A percentile compares a stretch with the other conserved stretches of the same genome.
phyloP scores from a whole-genome alignment of 2,329 filamentous ascomycete genomes.

The Hymenoscyphus fraxineus region DNA sequence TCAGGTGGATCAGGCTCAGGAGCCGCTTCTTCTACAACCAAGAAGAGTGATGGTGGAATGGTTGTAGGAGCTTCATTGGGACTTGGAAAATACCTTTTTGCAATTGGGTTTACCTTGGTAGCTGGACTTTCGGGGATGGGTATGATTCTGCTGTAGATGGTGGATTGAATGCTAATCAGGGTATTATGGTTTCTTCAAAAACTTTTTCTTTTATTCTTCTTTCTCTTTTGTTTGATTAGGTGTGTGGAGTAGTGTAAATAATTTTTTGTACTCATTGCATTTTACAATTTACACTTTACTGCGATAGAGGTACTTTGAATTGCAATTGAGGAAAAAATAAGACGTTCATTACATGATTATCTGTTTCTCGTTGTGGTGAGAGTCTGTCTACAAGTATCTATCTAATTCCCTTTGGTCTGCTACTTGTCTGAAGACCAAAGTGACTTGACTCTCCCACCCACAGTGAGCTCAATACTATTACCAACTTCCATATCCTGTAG shows the following conservation, averaged over 20 bases:
- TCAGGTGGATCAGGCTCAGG: slow-evolving; percentile 3
- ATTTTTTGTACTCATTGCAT: background rate
- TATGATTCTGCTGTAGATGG: slow-evolving; percentile 20
- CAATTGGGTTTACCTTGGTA: slow-evolving; percentile 19
- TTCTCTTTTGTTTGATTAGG: slow-evolving; percentile 1
- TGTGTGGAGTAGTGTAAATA: slow-evolving; percentile 1
- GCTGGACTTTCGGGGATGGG: slow-evolving; percentile 25
- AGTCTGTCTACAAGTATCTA: no score
- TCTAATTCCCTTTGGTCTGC: background rate
- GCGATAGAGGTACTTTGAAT: background rate
- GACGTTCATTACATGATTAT: background rate
- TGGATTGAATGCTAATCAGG: background rate
- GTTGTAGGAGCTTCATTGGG: slow-evolving; percentile 21
- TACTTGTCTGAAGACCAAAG: background rate
- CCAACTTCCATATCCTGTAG: no score
- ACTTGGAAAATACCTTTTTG: slow-evolving; percentile 18
- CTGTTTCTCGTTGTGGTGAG: background rate
- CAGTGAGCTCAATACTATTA: no score
- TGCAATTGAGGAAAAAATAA: background rate
- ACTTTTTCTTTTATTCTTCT: no score
- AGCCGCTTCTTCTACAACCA: slow-evolving; percentile 20
- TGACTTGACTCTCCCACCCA: no score
- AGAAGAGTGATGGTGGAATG: slow-evolving; percentile 27
- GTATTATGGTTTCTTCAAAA: background rate
- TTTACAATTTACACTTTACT: background rate